Percentiles rank a stretch among this genome's conserved stretches.
Conservation (phyloP, 352 stramenopile genomes). For the Phytopythium mirpurense region DNA sequence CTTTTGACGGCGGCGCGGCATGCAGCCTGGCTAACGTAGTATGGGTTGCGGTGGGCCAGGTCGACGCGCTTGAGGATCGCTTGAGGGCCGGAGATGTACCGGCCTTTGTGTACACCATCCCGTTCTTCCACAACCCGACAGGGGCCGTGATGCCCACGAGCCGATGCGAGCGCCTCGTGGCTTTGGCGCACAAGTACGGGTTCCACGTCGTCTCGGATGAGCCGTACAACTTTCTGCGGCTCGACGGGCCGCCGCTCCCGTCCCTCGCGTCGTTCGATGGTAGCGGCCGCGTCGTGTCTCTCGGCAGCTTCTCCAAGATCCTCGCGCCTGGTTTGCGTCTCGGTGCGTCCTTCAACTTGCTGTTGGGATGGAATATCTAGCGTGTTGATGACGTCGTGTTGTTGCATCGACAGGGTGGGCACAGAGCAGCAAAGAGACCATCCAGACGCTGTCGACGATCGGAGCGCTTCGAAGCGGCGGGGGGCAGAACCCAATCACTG, state of each 20-base stretch:
- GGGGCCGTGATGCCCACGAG: slow-evolving; percentile 64
- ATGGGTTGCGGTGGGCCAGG: slow-evolving; percentile 13
- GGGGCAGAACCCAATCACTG: slow-evolving; percentile 89
- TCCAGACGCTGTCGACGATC: slow-evolving; percentile 50
- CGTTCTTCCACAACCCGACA: slow-evolving; percentile 93
- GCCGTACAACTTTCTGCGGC: slow-evolving; percentile 91
- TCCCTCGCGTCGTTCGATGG: slow-evolving; percentile 66
- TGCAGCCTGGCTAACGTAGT: neutral
- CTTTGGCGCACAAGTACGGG: slow-evolving; percentile 72
- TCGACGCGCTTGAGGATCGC: slow-evolving; percentile 65
- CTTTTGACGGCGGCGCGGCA: neutral
- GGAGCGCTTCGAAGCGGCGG: slow-evolving; percentile 86
- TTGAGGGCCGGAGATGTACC: slow-evolving; percentile 57
- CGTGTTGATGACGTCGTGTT: too few species aligned
- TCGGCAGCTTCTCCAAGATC: slow-evolving; percentile 96
- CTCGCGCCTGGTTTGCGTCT: slow-evolving; percentile 86
- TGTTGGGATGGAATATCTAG: too few species aligned
- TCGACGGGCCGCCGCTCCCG: slow-evolving; percentile 40
- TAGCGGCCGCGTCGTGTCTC: slow-evolving; percentile 64
- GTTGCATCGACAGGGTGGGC: slow-evolving; percentile 65
- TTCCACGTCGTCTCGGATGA: slow-evolving; percentile 91
- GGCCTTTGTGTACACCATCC: slow-evolving; percentile 91
- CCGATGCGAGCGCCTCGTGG: slow-evolving; percentile 66
- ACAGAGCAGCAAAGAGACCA: slow-evolving; percentile 49
- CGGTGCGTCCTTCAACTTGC: slow-evolving; percentile 32